These are phyloP conservation scores for Corrigiola litoralis DNA, from an alignment of 179 eudicot species.

Conservation along the genomic window DNA sequence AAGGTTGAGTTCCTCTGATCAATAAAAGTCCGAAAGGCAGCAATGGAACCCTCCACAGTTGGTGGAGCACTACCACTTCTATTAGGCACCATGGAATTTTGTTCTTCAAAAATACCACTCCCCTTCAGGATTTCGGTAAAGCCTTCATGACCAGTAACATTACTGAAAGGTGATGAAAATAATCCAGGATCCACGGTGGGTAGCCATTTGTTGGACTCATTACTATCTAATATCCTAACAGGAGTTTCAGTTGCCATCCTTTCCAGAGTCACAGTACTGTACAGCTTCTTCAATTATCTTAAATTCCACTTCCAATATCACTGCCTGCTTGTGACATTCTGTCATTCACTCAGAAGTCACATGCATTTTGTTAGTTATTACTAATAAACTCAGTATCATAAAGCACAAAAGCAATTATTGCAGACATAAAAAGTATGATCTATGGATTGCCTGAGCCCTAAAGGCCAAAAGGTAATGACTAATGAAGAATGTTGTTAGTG, in stretches of 20 bases:
- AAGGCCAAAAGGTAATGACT: not conserved
- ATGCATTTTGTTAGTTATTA: not conserved
- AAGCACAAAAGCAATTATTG: too few relatives aligned
- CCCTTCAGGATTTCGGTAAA: slow-evolving; percentile 13
- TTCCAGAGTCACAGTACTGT: not conserved
- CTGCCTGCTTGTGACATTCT: not conserved
- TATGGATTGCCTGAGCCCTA: not conserved
- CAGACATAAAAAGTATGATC: not conserved
- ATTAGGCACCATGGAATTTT: slow-evolving; percentile 22
- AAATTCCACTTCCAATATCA: not conserved
- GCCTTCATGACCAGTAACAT: slow-evolving; percentile 15
- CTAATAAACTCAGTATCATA: too few relatives aligned
- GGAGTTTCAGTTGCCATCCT: slow-evolving; percentile 39
- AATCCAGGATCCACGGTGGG: slow-evolving; percentile 8
- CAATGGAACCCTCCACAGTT: slow-evolving; percentile 34
- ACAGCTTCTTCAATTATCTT: slow-evolving; percentile 11
- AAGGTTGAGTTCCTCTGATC: slow-evolving; percentile 23
- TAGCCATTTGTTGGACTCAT: slow-evolving; percentile 22
- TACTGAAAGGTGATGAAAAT: slow-evolving; percentile 21
- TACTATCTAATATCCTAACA: slow-evolving; percentile 26
- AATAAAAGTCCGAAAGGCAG: slow-evolving; percentile 31
- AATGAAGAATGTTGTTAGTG: not conserved
- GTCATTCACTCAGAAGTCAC: not conserved
- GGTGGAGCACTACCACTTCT: slow-evolving; percentile 56
- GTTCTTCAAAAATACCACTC: slow-evolving; percentile 11